A percentile compares a stretch with the other conserved stretches of the same genome.
phyloP scores from a whole-genome alignment of 768 basidiomycete species.

The Pleurotus eryngii region DNA sequence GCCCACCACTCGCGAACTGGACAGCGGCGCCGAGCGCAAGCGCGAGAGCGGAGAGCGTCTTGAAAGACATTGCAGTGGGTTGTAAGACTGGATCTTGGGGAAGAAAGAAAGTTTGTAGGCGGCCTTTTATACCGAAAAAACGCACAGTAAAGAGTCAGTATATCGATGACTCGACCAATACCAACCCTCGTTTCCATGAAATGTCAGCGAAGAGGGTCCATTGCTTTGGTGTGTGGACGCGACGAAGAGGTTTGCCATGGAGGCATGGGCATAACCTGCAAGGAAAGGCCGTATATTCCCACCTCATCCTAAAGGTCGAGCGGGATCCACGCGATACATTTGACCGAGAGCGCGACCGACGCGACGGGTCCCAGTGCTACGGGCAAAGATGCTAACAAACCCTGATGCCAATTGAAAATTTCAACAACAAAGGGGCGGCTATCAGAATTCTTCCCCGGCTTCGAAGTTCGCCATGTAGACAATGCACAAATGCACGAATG shows the following conservation, averaged over 20 bases:
- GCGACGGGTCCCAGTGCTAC: not conserved
- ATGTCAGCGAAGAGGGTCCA: not conserved
- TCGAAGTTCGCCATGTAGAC: too few relatives aligned
- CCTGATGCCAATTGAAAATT: too few relatives aligned
- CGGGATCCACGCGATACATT: not conserved
- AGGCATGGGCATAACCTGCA: not conserved
- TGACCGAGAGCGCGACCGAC: not conserved
- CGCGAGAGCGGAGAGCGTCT: not conserved
- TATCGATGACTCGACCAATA: too few relatives aligned
- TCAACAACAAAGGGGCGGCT: too few relatives aligned
- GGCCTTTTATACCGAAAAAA: constrained; percentile 6
- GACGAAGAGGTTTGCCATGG: not conserved
- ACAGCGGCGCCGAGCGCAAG: not conserved
- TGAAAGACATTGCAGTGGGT: constrained; percentile 3
- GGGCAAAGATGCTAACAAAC: not conserved
- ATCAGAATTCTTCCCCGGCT: too few relatives aligned
- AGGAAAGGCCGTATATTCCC: not conserved
- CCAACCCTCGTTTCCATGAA: not conserved
- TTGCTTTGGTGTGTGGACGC: constrained; percentile 8
- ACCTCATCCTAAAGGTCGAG: not conserved
- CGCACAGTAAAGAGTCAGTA: too few relatives aligned
- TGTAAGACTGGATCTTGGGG: not conserved
- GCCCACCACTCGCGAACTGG: not conserved
- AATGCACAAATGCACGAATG: too few relatives aligned
- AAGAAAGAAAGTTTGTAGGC: not conserved